Base-by-base conservation (phyloP, 2,329 filamentous ascomycete genomes). In the Cladosporium phlei region DNA sequence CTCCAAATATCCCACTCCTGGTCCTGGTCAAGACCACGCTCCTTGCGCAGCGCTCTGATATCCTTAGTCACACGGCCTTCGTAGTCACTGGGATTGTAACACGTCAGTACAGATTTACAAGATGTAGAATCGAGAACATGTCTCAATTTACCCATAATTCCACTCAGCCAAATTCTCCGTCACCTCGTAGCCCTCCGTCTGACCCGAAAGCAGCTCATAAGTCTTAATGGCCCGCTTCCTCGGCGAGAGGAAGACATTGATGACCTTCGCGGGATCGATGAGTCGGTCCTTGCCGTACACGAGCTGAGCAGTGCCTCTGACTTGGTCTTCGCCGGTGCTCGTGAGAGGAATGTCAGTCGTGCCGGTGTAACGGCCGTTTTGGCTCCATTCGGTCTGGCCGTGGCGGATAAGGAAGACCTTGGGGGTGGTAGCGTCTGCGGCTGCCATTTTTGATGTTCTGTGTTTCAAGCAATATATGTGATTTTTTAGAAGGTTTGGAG, bases 361-460 rank as follows among this genome's bases (percentile, higher is more conserved):
- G 42, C 89, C 86, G 0, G 91, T 97, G 69, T 96, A 88, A 43
- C 82, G 57, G 14, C 64, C 90, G 56, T 85, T 85, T 38, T 95
- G 80, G 4, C 87, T 94, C 90, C 90, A 97, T 72, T 95, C 88
- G 3, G 90, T 97, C 72, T 96, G 88, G 69, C 90, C 91, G 63
- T 96, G 90, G 58, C 90, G 87, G 64, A 89, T 71, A 56, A 93
- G 80, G 72, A 91, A 91, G 63, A 87, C 82, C 44, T 86, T 78
- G 2, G 87, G 86, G 2, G 83, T 80, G 2, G 66, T 50, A 37
- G 62, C 61, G 55, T 65, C 62, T 57, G 64, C 64, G 53, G 64
- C 61, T 14, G 62, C 58, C 62, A 65, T 65, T 12, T 21, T 55
- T n/a, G n/a, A 20, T 11, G 30, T 7, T 33, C 5, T 8, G 30